Evolutionary conservation across 169 alveolate species (phyloP).

Genomic region (Babesia ovis): DNA sequence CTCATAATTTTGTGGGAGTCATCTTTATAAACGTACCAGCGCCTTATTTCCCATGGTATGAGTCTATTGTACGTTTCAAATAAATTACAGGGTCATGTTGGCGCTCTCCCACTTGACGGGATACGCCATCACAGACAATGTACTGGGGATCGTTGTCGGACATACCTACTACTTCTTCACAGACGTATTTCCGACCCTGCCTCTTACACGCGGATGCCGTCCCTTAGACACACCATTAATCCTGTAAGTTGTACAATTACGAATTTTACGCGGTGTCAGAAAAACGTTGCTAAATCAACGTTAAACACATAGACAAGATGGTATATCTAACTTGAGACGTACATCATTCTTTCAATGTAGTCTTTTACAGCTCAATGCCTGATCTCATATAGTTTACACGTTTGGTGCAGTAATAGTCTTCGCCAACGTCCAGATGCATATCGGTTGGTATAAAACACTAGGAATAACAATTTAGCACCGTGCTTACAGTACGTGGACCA

Average conservation of each 20-base stretch:
- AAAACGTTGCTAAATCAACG: slow-evolving; percentile 49
- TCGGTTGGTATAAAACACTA: too few relatives aligned
- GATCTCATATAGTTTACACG: too few relatives aligned
- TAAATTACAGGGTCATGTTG: slow-evolving; percentile 74
- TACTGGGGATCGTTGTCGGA: slow-evolving; percentile 88
- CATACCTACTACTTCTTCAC: slow-evolving; percentile 89
- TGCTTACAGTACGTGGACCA: too few relatives aligned
- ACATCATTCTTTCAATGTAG: too few relatives aligned
- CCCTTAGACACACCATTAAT: slow-evolving; percentile 84
- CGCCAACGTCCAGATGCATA: too few relatives aligned
- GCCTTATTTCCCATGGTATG: slow-evolving; percentile 88
- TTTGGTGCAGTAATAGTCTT: too few relatives aligned
- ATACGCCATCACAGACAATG: slow-evolving; percentile 83
- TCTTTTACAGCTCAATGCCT: too few relatives aligned
- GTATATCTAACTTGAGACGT: too few relatives aligned
- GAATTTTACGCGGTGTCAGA: neutral
- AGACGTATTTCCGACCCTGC: slow-evolving; percentile 89
- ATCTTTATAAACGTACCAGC: slow-evolving; percentile 87
- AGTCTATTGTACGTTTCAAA: neutral
- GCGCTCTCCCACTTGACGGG: slow-evolving; percentile 82
- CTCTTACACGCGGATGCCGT: slow-evolving; percentile 83
- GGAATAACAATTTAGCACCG: too few relatives aligned
- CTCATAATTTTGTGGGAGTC: slow-evolving; percentile 83
- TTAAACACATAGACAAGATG: too few relatives aligned
- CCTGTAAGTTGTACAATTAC: slow-evolving; percentile 51